phyloP scores from a whole-genome alignment of 1,284 basidiomycete genomes.

The Ganoderma lingzhi region DNA sequence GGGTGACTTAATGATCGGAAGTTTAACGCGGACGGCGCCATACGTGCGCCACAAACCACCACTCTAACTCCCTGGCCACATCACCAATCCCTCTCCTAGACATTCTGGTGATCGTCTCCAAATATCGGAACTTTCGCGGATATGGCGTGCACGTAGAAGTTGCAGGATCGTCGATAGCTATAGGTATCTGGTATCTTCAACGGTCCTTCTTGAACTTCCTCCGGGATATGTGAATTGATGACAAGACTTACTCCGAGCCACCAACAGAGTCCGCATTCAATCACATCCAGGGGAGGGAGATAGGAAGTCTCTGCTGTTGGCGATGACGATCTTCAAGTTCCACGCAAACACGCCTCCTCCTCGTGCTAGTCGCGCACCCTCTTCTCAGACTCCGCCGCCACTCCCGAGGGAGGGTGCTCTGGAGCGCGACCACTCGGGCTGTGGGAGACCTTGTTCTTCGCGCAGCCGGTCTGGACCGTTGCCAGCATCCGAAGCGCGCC shows the following conservation, averaged over 20 bases:
- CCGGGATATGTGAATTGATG: constrained; percentile 24
- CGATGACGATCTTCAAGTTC: constrained; percentile 20
- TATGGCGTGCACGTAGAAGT: constrained; percentile 4
- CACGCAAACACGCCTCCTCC: constrained; percentile 28
- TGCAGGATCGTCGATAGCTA: constrained; percentile 13
- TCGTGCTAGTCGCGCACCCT: constrained; percentile 28
- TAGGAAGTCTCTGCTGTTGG: constrained; percentile 17
- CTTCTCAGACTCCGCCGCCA: constrained; percentile 20
- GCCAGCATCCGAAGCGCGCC: constrained; percentile 21
- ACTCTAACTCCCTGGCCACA: constrained; percentile 17
- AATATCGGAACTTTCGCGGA: constrained; percentile 11
- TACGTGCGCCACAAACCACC: constrained; percentile 14
- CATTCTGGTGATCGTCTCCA: constrained; percentile 5
- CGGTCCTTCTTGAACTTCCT: constrained; percentile 20
- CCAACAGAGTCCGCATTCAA: constrained; percentile 20
- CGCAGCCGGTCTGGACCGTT: constrained; percentile 27
- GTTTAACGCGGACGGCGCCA: background rate
- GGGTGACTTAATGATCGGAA: background rate
- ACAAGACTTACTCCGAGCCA: constrained; percentile 29
- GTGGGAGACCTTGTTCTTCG: constrained; percentile 18
- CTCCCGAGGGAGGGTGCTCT: constrained; percentile 27
- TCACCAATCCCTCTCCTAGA: background rate
- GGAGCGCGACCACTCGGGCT: constrained; percentile 12
- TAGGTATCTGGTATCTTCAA: constrained; percentile 11
- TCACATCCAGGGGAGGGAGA: constrained; percentile 13